Evolutionary conservation across 2,329 filamentous ascomycete genomes (phyloP), one percentile per base, ranked within the genome.

Genomic region (Botrytis squamosa): DNA sequence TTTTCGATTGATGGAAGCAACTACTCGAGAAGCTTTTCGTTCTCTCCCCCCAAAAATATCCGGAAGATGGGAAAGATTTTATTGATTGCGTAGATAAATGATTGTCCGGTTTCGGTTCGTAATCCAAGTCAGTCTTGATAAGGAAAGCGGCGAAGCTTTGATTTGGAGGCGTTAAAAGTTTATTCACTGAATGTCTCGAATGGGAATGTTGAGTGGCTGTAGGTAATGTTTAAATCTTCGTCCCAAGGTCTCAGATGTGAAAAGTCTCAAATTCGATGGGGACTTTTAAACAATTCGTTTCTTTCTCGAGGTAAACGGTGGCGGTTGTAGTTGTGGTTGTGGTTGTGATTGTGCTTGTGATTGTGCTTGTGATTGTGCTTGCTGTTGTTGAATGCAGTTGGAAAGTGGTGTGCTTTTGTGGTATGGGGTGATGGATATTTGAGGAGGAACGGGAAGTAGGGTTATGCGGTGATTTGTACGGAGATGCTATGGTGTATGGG

Each of bases 261-360:
- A 77, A 79, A 78, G 76, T 76, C 77, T 76, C 75, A 72, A 40
- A 16, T 4, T 18, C 42, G 68, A 55, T 68, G 44, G 60, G 71
- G 76, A 77, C 77, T 62, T 78, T 62, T 78, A 76, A 67, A 79
- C 75, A 74, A 79, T 75, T 77, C 79, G 77, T 76, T 79, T 77
- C 78, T 78, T 76, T 77, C 76, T 77, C 20, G 33, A 22, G 42
- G 69, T 74, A 72, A 73, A 72, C 70, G 65, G 70, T 63, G 38
- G 36, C 12, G 42, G 33, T 46, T n/a, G 46, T 44, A 38, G 63
- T 65, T 49, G 60, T 71, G 59, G 52, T 67, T 42, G 59, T 52
- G 49, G 57, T 25, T 44, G 40, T 33, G 33, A 4, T 33, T 33
- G 59, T 52, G 49, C 38, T 25, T 44, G 40, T 33, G 33, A 46